Base-by-base conservation (phyloP, 2,329 filamentous ascomycete species). In the Elsinoe perseae region DNA sequence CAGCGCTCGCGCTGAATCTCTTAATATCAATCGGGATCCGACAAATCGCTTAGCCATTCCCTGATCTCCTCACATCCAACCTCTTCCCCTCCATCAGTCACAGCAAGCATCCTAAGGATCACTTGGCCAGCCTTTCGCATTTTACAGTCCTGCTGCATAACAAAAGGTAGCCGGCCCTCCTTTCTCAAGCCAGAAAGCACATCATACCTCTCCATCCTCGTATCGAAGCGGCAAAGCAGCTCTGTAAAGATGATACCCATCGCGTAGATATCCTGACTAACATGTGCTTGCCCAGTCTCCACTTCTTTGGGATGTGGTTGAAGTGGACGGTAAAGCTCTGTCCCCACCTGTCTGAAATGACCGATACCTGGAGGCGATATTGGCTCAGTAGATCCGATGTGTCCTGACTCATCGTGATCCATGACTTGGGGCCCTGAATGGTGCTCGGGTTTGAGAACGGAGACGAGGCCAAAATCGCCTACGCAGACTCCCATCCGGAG, bases 381-480 rank as follows among this genome's bases (percentile, higher is more conserved):
- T 34, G 48, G 8, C 7, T 18, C 32, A 3, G 5, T 14, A 36
- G 12, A 3, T 4, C 10, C 12, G 10, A 36, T 36, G 32, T 36
- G 9, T 4, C 32, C 10, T 3, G 12, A 14, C 32, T 36, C 32
- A 12, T 14, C 32, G 12, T 14, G 3, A 30, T 10, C 30, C 40
- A 23, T 10, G 20, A 12, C 20, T 25, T 44, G 44, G 4, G 18
- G 6, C 25, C 2, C 14, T 20, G 9, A 9, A 16, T 4, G n/a
- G n/a, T 16, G 18, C 14, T 38, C 18, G 16, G 44, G 59, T 36
- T 72, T 78, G 44, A 80, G 75, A 55, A 80, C 77, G 8, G 80
- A 79, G 3, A 83, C 82, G 3, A 86, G 75, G 1, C 84, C 84
- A 63, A 87, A 86, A 63, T 87, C 84, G 1, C 83, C 84, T 54